A percentile compares a stretch with the other conserved stretches of the same genome.
These are phyloP conservation scores for Diaporthe sp. DNA, from an alignment of 2,329 filamentous ascomycete species.

Conservation along the genomic window DNA sequence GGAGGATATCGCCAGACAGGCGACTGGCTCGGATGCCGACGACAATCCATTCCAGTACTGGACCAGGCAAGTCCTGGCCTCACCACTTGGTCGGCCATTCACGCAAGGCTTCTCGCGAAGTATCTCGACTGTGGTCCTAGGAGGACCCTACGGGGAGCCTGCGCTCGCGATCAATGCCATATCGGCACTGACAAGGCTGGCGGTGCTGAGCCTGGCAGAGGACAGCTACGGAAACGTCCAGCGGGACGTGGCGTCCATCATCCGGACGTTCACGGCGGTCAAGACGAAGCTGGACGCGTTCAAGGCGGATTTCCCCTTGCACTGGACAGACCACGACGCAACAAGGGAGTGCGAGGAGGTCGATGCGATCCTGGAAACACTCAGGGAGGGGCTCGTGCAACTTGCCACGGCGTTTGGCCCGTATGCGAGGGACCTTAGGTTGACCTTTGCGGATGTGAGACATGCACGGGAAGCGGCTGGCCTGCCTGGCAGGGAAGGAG, in stretches of 20 bases:
- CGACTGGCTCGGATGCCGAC: slow-evolving; percentile 64
- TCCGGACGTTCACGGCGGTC: slow-evolving; percentile 79
- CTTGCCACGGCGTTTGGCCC: slow-evolving; percentile 80
- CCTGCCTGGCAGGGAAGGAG: slow-evolving; percentile 32
- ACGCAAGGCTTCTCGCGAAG: slow-evolving; percentile 77
- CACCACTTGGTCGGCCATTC: slow-evolving; percentile 75
- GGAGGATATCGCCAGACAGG: slow-evolving; percentile 68
- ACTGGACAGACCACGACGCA: slow-evolving; percentile 84
- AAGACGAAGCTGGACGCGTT: slow-evolving; percentile 80
- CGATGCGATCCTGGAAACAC: slow-evolving; percentile 74
- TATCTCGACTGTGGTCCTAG: slow-evolving; percentile 77
- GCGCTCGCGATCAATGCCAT: slow-evolving; percentile 79
- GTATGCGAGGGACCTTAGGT: slow-evolving; percentile 78
- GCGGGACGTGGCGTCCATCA: slow-evolving; percentile 79
- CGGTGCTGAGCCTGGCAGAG: slow-evolving; percentile 81
- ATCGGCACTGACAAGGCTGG: slow-evolving; percentile 77
- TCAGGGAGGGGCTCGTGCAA: slow-evolving; percentile 75
- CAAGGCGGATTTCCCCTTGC: slow-evolving; percentile 68
- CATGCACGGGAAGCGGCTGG: slow-evolving; percentile 76
- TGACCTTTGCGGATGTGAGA: slow-evolving; percentile 79
- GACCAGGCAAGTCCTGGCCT: slow-evolving; percentile 62
- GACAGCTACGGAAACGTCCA: slow-evolving; percentile 91
- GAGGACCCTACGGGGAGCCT: slow-evolving; percentile 78
- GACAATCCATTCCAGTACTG: slow-evolving; percentile 62
- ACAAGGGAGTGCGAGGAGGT: slow-evolving; percentile 73